Conservation (phyloP, 495 filamentous ascomycete genomes). For the Alectoria sarmentosa region DNA sequence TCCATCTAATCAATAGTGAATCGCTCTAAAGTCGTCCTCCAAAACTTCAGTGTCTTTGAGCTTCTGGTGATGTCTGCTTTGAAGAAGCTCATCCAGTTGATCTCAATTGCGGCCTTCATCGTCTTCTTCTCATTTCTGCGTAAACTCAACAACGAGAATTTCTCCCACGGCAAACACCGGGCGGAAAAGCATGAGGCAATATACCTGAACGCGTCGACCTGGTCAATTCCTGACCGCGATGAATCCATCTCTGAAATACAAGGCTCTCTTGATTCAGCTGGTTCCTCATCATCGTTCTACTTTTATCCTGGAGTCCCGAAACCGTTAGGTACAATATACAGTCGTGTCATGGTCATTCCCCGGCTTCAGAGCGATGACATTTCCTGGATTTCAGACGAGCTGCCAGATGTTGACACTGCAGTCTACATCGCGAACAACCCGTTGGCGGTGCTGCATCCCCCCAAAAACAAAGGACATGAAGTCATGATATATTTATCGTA, state of each 20-base stretch:
- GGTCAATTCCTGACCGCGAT: not conserved
- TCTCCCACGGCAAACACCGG: not conserved
- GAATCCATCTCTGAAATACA: not conserved
- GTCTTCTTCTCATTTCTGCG: constrained; percentile 3
- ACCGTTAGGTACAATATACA: constrained; percentile 38
- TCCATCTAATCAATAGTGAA: not conserved
- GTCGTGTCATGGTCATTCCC: constrained; percentile 51
- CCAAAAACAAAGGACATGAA: constrained; percentile 70
- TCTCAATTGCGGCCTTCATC: constrained; percentile 1
- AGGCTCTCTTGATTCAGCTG: not conserved
- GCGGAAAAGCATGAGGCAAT: not conserved
- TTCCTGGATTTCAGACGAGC: constrained; percentile 50
- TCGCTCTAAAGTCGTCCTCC: not conserved
- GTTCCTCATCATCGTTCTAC: not conserved
- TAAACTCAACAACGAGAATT: constrained; percentile 1
- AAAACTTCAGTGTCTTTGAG: not conserved
- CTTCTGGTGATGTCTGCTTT: not conserved
- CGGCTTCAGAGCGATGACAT: constrained; percentile 50
- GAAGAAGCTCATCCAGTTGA: constrained; percentile 5
- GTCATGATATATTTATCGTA: constrained; percentile 69
- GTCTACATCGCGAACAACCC: constrained; percentile 61
- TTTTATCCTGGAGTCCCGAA: constrained; percentile 36
- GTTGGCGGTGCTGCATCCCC: constrained; percentile 52
- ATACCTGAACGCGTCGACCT: not conserved
- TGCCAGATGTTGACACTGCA: constrained; percentile 51